Conservation (phyloP, 495 filamentous ascomycete species). For the Xylaria bambusicola region DNA sequence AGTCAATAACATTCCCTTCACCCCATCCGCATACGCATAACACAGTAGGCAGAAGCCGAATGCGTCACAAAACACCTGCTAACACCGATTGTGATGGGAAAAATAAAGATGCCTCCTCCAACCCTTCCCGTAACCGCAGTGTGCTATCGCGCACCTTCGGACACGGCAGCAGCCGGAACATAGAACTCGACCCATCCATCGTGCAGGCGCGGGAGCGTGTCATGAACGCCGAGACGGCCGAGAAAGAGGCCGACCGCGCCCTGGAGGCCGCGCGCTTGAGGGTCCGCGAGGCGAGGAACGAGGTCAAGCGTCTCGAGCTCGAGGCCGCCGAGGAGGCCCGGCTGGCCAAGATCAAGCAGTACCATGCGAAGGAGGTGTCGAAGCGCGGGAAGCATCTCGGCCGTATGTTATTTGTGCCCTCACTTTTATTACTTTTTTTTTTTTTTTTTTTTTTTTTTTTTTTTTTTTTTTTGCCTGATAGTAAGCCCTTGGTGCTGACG, state of each 20-base stretch:
- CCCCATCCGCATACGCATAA: no score
- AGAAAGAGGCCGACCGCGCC: conserved; percentile 64
- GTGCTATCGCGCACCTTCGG: conserved; percentile 47
- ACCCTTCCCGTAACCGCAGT: conserved; percentile 33
- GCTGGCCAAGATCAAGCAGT: conserved; percentile 65
- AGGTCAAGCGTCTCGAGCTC: conserved; percentile 62
- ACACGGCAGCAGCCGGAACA: conserved; percentile 37
- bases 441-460: conserved; percentile 3
- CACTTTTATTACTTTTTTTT: conserved; percentile 5
- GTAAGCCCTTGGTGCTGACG: conserved; percentile 8
- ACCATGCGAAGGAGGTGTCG: conserved; percentile 61
- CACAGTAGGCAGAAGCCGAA: no score
- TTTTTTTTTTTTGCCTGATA: neutral
- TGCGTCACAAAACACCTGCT: no score
- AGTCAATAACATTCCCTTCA: no score
- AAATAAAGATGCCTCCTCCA: conserved; percentile 24
- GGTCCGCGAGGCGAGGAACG: conserved; percentile 62
- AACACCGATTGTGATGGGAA: no score
- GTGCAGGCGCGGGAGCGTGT: conserved; percentile 58
- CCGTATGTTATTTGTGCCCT: conserved; percentile 47
- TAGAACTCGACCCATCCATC: conserved; percentile 60
- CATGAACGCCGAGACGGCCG: conserved; percentile 58
- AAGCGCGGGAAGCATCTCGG: conserved; percentile 68
- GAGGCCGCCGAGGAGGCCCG: conserved; percentile 64
- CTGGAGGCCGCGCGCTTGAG: conserved; percentile 56